A percentile compares a stretch with the other conserved stretches of the same genome.
These are phyloP conservation scores for Dendryphion nanum DNA, from an alignment of 2,329 filamentous ascomycete species.

Conservation along the genomic window DNA sequence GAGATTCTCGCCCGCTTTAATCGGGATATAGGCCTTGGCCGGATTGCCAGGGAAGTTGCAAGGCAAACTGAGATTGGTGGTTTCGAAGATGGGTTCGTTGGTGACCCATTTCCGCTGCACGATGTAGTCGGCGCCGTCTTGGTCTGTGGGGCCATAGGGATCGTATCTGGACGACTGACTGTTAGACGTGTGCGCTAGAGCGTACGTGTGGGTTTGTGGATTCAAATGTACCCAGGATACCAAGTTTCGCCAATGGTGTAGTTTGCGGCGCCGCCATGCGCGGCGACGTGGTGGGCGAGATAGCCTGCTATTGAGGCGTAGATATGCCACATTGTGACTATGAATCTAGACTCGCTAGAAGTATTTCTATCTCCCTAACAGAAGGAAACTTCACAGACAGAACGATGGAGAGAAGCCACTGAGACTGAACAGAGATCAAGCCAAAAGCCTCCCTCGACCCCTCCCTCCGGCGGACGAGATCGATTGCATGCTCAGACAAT, in stretches of 20 bases:
- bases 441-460: too few relatives aligned
- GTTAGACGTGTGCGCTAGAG: too few relatives aligned
- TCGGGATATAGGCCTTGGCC: constrained; percentile 23
- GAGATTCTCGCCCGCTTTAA: constrained; percentile 24
- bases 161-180: constrained; percentile 25
- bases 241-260: constrained; percentile 31
- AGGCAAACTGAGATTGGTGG: constrained; percentile 19
- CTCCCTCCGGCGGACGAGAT: too few relatives aligned
- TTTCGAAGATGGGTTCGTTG: constrained; percentile 26
- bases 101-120: constrained; percentile 30
- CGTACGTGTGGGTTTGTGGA: too few relatives aligned
- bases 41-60: constrained; percentile 29
- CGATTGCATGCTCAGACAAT: too few relatives aligned
- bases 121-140: constrained; percentile 21
- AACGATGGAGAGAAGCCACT: too few relatives aligned
- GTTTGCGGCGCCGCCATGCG: constrained; percentile 27
- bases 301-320: constrained; percentile 5
- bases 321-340: constrained; percentile 13
- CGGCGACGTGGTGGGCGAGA: constrained; percentile 12
- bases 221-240: constrained; percentile 27
- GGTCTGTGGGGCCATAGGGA: constrained; percentile 19
- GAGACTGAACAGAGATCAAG: too few relatives aligned
- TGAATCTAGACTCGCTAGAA: too few relatives aligned
- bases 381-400: too few relatives aligned
- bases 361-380: too few relatives aligned